phyloP scores from a whole-genome alignment of 371 early-diverging fungal species.

The Mortierella sp. region DNA sequence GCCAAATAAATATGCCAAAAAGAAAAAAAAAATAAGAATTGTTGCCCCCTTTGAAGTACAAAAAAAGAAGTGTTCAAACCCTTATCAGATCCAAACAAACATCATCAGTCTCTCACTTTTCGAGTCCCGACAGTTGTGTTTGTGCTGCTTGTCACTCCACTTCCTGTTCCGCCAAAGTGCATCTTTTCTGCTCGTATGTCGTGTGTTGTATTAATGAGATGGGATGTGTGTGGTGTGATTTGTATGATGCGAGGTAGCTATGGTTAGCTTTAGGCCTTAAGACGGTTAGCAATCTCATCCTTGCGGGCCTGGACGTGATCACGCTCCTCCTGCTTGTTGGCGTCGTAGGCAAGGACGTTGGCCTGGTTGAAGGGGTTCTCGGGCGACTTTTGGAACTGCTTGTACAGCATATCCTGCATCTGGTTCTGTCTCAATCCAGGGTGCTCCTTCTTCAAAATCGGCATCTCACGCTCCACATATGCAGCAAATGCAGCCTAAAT shows the following conservation, averaged over 20 bases:
- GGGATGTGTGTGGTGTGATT: neutral
- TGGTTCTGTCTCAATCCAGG: conserved; percentile 83
- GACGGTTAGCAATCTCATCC: conserved; percentile 39
- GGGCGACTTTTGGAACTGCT: conserved; percentile 86
- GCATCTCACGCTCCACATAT: conserved; percentile 76
- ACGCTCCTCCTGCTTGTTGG: conserved; percentile 70
- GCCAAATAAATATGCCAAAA: neutral
- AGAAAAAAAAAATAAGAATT: neutral
- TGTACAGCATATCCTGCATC: conserved; percentile 80
- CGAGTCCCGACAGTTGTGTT: no score
- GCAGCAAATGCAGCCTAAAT: conserved; percentile 79
- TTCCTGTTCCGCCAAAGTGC: no score
- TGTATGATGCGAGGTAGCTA: neutral
- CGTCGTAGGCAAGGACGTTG: conserved; percentile 77
- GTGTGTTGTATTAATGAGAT: neutral
- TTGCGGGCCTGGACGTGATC: conserved; percentile 57
- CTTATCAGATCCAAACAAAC: neutral
- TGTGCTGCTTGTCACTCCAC: no score
- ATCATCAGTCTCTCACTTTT: neutral
- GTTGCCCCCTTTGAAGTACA: conserved; percentile 4
- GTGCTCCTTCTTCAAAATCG: conserved; percentile 76
- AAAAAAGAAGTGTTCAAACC: neutral
- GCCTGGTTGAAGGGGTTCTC: conserved; percentile 91
- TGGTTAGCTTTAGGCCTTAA: conserved; percentile 19
- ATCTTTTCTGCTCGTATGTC: no score